Evolutionary conservation across 352 stramenopile genomes (phyloP).

Genomic region (Phytophthora agathidicida): DNA sequence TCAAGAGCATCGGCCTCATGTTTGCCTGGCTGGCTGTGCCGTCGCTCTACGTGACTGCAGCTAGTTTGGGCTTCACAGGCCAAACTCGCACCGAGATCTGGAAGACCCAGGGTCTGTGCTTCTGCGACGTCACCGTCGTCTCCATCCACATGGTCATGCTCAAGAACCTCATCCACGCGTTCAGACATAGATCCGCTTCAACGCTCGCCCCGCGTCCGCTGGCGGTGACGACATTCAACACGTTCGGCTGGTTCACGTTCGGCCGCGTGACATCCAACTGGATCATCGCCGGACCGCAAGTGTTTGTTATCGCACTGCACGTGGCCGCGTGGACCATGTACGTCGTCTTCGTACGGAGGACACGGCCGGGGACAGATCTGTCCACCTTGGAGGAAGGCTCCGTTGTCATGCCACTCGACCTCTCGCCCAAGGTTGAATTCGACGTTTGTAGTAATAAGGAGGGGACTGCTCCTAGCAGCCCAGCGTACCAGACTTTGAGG

Average conservation of each 20-base stretch:
- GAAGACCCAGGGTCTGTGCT: slow-evolving; percentile 38
- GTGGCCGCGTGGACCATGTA: slow-evolving; percentile 39
- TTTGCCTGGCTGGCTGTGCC: slow-evolving; percentile 25
- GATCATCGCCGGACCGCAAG: slow-evolving; percentile 59
- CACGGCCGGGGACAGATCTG: neutral
- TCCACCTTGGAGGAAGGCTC: slow-evolving; percentile 16
- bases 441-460: slow-evolving; percentile 13
- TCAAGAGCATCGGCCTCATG: slow-evolving; percentile 16
- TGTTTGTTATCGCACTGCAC: slow-evolving; percentile 46
- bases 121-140: slow-evolving; percentile 39
- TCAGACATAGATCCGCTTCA: slow-evolving; percentile 41
- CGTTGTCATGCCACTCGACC: slow-evolving; percentile 9
- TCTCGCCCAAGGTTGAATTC: slow-evolving; percentile 21
- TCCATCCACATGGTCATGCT: slow-evolving; percentile 50
- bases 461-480: slow-evolving; percentile 5
- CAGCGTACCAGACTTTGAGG: slow-evolving; percentile 23
- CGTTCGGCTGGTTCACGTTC: slow-evolving; percentile 58
- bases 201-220: slow-evolving; percentile 47
- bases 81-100: slow-evolving; percentile 33
- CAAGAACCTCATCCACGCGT: slow-evolving; percentile 40
- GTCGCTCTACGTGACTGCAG: slow-evolving; percentile 35
- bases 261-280: slow-evolving; percentile 49
- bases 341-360: slow-evolving; percentile 29
- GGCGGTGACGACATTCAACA: slow-evolving; percentile 53
- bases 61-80: slow-evolving; percentile 25